Evolutionary conservation across 495 filamentous ascomycete genomes (phyloP), one percentile per base, ranked within the genome.

Genomic region (Talaromyces borbonicus): DNA sequence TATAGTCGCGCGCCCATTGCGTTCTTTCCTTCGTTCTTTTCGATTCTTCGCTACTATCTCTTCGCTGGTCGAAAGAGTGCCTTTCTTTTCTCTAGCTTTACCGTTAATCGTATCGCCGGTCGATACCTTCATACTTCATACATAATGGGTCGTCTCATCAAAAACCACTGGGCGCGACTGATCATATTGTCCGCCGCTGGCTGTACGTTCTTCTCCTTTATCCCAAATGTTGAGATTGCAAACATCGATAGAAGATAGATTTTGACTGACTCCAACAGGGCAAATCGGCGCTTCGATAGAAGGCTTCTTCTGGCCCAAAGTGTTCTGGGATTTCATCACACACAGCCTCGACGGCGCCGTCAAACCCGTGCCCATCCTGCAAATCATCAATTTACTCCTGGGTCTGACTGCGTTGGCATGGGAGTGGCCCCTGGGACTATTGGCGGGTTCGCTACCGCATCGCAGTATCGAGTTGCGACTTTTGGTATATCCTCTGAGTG

Each of bases 291-390:
- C 88, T 49, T 79, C 83, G 1, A 63, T 99, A 43, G 74, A 88
- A 67, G 83, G 79, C 55, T 95, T 87, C 77, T 93, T 97, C 76
- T 99, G 90, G 90, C 93, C 93, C 45, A 99, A 99, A 69, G 79
- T 97, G 52, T 93, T 99, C 69, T 99, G 86, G 85, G 93, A 99
- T 68, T 93, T 94, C 63, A 68, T 86, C 53, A 94, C 93, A 48
- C 89, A 90, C 54, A 89, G 85, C 58, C 80, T 99, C 51, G 84
- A 97, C 57, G 74, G 68, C 35, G 84, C 84, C 43, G 88, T 97
- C 43, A 84, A 81, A 48, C 92, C 90, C 2, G 58, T 90, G 24
- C 93, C 93, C n/a, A 68, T 87, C 44, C 77, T 99, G 4, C 93
- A 99, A 63, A 87, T 83, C 57, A 72, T 97, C 65, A 99, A 99